These are phyloP conservation scores for Pseudogymnoascus sp. DNA, from an alignment of 2,329 filamentous ascomycete genomes.

Conservation along the genomic window DNA sequence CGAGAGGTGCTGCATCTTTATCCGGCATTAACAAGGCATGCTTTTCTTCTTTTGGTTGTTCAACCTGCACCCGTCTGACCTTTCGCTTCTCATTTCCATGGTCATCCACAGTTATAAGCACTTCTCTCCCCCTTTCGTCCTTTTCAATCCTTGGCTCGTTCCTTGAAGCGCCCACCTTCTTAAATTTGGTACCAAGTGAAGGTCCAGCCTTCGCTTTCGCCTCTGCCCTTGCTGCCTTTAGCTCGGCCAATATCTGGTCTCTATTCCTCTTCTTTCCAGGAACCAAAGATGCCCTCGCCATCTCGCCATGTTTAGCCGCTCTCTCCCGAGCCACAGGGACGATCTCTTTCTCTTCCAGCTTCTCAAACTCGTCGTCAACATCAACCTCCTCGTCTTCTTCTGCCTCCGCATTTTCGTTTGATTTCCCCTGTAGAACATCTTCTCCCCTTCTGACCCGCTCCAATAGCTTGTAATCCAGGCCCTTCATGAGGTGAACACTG, in stretches of 20 bases:
- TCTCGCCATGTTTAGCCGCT: slow-evolving; percentile 47
- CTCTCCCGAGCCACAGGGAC: slow-evolving; percentile 42
- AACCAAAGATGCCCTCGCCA: slow-evolving; percentile 44
- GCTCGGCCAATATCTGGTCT: slow-evolving; percentile 58
- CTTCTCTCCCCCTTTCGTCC: slow-evolving; percentile 52
- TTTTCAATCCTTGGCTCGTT: slow-evolving; percentile 51
- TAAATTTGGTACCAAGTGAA: slow-evolving; percentile 51
- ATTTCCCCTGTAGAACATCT: slow-evolving; percentile 40
- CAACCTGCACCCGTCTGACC: slow-evolving; percentile 44
- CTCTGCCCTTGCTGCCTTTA: slow-evolving; percentile 54
- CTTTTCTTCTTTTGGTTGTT: slow-evolving; percentile 29
- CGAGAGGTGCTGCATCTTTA: slow-evolving; percentile 48
- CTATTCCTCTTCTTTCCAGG: slow-evolving; percentile 54
- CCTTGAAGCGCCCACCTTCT: slow-evolving; percentile 51
- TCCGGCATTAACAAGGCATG: slow-evolving; percentile 42
- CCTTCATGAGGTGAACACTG: slow-evolving; percentile 84
- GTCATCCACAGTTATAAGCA: slow-evolving; percentile 57
- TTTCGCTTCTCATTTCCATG: slow-evolving; percentile 59
- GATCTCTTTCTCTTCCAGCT: slow-evolving; percentile 47
- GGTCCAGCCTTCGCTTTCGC: slow-evolving; percentile 45
- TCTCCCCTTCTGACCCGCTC: slow-evolving; percentile 62
- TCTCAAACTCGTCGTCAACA: slow-evolving; percentile 59
- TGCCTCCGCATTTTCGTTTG: slow-evolving; percentile 15
- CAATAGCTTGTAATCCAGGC: slow-evolving; percentile 75
- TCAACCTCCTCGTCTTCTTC: slow-evolving; percentile 31